Percentiles rank a stretch among this genome's conserved stretches.
Conservation (phyloP, 495 filamentous ascomycete species). For the Neurospora sublineolata region DNA sequence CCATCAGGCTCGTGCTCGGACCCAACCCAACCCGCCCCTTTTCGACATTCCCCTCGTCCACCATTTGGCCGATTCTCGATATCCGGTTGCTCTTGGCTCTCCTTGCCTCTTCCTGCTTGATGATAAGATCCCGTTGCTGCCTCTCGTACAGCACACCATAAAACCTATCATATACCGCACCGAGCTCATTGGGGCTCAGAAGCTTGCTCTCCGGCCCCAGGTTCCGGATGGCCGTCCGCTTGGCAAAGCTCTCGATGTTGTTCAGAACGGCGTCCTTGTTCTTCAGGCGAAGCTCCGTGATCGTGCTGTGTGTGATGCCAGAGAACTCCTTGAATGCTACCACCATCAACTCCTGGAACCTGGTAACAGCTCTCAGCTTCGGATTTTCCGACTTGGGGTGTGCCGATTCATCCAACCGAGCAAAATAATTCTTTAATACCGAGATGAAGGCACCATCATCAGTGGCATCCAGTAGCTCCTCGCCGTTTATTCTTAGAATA, state of each 20-base stretch:
- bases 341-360: conserved; percentile 97
- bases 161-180: conserved; percentile 84
- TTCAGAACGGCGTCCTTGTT: conserved; percentile 86
- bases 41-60: conserved; percentile 38
- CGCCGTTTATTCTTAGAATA: conserved; percentile 93
- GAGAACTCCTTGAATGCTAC: conserved; percentile 97
- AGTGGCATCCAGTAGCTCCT: conserved; percentile 88
- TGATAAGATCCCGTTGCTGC: conserved; percentile 64
- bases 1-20: conserved; percentile 81
- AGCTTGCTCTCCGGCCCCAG: conserved; percentile 91
- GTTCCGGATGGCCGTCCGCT: conserved; percentile 90
- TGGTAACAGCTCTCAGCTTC: conserved; percentile 81
- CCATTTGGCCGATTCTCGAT: background rate
- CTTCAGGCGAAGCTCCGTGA: conserved; percentile 76
- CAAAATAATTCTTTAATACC: conserved; percentile 89
- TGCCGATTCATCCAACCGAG: conserved; percentile 83
- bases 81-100: conserved; percentile 39
- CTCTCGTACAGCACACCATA: conserved; percentile 84
- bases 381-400: conserved; percentile 91
- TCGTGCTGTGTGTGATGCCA: conserved; percentile 83
- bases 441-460: conserved; percentile 97
- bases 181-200: conserved; percentile 72
- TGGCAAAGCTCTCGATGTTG: conserved; percentile 94
- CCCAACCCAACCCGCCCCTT: conserved; percentile 82
- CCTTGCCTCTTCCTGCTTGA: conserved; percentile 63